Evolutionary conservation across 495 filamentous ascomycete genomes (phyloP), one percentile per base, ranked within the genome.

Genomic region (Neohortaea acidophila): DNA sequence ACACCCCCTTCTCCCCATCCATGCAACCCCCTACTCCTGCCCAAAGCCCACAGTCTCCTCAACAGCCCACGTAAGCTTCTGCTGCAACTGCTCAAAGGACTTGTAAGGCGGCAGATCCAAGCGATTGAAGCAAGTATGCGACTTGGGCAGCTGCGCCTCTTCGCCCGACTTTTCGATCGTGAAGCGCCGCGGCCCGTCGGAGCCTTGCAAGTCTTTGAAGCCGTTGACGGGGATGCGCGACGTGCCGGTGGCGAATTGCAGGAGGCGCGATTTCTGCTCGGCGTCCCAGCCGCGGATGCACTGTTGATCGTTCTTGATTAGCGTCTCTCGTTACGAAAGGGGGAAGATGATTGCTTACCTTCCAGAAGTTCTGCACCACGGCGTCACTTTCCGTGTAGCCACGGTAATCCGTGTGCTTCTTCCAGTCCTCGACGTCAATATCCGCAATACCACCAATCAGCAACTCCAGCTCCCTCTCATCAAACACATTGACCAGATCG

Each of bases 331-430:
- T n/a, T n/a, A 5, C 7, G 5, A 15, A 32, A 5, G 32, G 14
- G 13, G 19, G 25, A 24, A 21, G 39, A 17, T 9, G 8, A 21
- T 14, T 21, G 46, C 61, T 65, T 38, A 84, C 87, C 69, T 93
- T 89, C 89, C 89, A 99, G 72, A 99, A 99, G 64, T 85, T 86
- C 57, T 81, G 76, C 48, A 99, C 91, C 21, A 96, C 91, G 53
- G 94, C 83, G 57, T 96, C 91, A 36, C 73, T 76, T 61, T 99
- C 89, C 26, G 92, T 94, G 65, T 99, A 99, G n/a, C 89, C 89
- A 43, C 89, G 76, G 63, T 99, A 99, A 56, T 99, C 89, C n/a
- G 89, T 99, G 63, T 99, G 89, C 65, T 99, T 99, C 77, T 99
- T 99, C 89, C 89, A 99, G 59, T 99, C 89, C 33, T 96, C 89